These are phyloP conservation scores for Penicilliopsis zonata DNA, from an alignment of 495 filamentous ascomycete species.

Conservation along the genomic window DNA sequence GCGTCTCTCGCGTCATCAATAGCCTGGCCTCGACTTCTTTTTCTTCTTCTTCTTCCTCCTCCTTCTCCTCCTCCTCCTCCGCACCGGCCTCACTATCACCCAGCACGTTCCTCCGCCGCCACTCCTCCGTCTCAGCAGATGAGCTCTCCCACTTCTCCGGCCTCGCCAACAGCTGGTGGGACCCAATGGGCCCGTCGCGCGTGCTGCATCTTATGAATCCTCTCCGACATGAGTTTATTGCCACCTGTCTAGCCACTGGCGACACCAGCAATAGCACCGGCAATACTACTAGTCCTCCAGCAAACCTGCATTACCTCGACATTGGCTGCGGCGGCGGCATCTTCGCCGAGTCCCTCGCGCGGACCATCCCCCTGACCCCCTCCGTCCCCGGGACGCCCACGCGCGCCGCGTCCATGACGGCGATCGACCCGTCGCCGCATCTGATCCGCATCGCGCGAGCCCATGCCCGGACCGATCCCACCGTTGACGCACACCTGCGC, in stretches of 20 bases:
- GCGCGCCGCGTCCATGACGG: conserved; percentile 56
- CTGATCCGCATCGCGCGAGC: conserved; percentile 67
- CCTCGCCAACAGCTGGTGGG: conserved; percentile 94
- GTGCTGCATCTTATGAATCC: conserved; percentile 98
- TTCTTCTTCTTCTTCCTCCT: no score
- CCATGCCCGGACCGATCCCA: conserved; percentile 61
- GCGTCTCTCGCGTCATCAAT: no score
- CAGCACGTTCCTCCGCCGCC: conserved; percentile 16
- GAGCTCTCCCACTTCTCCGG: conserved; percentile 91
- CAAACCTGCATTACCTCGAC: conserved; percentile 64
- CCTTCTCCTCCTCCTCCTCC: background rate
- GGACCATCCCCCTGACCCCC: conserved; percentile 34
- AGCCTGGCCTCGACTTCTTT: no score
- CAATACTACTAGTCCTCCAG: conserved; percentile 21
- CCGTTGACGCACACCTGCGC: conserved; percentile 30
- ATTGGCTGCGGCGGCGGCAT: conserved; percentile 95
- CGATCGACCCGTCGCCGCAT: conserved; percentile 71
- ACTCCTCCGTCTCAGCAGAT: conserved; percentile 60
- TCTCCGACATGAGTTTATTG: conserved; percentile 85
- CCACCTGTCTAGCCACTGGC: conserved; percentile 50
- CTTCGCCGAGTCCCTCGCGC: conserved; percentile 83
- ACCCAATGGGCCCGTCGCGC: conserved; percentile 82
- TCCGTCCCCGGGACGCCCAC: conserved; percentile 39
- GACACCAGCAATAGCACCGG: no score
- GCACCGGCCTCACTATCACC: background rate